Conservation (phyloP, 768 basidiomycete species). For the Mycena rebaudengoi region DNA sequence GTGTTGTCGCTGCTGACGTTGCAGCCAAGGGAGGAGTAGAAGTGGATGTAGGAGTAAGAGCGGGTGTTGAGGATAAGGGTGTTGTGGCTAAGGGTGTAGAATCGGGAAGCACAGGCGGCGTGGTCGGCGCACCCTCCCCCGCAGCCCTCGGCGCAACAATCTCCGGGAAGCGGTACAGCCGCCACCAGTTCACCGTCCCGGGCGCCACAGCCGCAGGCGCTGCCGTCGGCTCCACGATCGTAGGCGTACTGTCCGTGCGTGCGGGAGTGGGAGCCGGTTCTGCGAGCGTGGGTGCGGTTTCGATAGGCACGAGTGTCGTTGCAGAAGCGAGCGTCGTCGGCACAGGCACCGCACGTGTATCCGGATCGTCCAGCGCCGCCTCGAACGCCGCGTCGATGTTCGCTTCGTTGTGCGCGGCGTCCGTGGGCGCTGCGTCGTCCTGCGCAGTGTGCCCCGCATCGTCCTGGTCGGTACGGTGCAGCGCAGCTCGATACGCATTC, state of each 20-base stretch:
- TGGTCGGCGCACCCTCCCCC: not conserved
- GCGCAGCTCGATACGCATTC: no score
- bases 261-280: not conserved
- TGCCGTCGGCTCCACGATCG: not conserved
- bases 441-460: conserved; percentile 26
- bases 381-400: no score
- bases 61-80: no score
- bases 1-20: not conserved
- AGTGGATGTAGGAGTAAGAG: not conserved
- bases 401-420: not conserved
- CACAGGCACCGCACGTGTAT: not conserved
- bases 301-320: not conserved
- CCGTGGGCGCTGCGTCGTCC: conserved; percentile 31
- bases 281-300: not conserved
- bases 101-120: not conserved
- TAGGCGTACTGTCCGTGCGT: not conserved
- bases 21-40: not conserved
- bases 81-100: no score
- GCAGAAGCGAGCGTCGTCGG: not conserved
- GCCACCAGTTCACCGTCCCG: conserved; percentile 80
- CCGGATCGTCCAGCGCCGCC: no score
- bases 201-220: conserved; percentile 31
- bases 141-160: conserved; percentile 40
- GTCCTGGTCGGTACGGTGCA: no score
- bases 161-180: conserved; percentile 82